Conservation (phyloP, 2,329 filamentous ascomycete species). For the Cladosporium sp. region DNA sequence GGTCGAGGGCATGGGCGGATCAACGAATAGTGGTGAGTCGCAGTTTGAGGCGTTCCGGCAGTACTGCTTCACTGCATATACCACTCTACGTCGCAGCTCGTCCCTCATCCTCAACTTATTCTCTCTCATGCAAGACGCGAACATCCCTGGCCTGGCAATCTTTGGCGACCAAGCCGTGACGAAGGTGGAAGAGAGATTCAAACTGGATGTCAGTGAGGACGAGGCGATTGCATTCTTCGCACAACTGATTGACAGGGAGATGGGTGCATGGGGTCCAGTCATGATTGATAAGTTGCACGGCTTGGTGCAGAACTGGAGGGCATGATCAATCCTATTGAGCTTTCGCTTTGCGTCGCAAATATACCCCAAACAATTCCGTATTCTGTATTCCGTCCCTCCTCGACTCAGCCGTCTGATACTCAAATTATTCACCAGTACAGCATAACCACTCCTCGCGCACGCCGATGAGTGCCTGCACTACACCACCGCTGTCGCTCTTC, state of each 20-base stretch:
- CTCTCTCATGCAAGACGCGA: constrained; percentile 93
- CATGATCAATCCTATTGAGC: constrained; percentile 37
- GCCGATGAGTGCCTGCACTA: too few relatives aligned
- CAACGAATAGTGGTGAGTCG: constrained; percentile 20
- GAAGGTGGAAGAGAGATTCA: constrained; percentile 93
- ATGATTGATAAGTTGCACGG: constrained; percentile 95
- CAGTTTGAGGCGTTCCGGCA: constrained; percentile 89
- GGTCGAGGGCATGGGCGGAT: constrained; percentile 96
- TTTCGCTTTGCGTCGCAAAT: too few relatives aligned
- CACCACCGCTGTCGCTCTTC: too few relatives aligned
- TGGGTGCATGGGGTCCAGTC: constrained; percentile 84
- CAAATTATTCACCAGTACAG: background rate
- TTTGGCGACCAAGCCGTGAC: constrained; percentile 75
- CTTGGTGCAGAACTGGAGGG: constrained; percentile 84
- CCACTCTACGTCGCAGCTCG: constrained; percentile 80
- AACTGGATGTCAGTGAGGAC: constrained; percentile 85
- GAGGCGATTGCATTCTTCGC: constrained; percentile 87
- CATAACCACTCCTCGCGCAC: too few relatives aligned
- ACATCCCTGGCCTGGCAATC: constrained; percentile 89
- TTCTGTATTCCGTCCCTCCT: too few relatives aligned
- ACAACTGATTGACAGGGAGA: constrained; percentile 82
- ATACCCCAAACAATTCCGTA: too few relatives aligned
- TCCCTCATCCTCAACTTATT: constrained; percentile 94
- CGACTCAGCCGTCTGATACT: background rate
- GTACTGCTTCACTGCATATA: constrained; percentile 93